These are phyloP conservation scores for Plasmopara muralis DNA, from an alignment of 352 stramenopile genomes.

Conservation along the genomic window DNA sequence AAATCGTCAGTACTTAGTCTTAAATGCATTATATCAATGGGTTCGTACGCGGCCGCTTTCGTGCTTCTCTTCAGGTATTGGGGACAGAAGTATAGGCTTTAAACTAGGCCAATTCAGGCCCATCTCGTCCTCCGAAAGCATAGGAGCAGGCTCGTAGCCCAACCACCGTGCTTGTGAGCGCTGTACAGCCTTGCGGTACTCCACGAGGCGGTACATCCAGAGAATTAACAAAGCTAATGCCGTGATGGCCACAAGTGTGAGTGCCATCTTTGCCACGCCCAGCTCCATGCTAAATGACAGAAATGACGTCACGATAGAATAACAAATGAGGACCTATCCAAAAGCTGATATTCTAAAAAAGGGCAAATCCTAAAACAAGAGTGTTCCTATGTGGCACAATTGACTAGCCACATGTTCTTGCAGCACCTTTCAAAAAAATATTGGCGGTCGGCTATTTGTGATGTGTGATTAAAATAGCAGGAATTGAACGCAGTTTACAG, in stretches of 20 bases:
- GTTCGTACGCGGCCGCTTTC: slow-evolving; percentile 41
- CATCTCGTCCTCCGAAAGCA: slow-evolving; percentile 26
- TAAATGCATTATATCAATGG: not conserved
- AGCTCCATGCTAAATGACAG: slow-evolving; percentile 27
- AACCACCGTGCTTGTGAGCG: slow-evolving; percentile 65
- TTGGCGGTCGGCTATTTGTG: too few species aligned
- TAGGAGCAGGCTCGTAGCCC: slow-evolving; percentile 33
- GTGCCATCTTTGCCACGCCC: slow-evolving; percentile 31
- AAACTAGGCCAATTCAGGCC: slow-evolving; percentile 45
- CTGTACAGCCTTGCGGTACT: slow-evolving; percentile 51
- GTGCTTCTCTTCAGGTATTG: slow-evolving; percentile 54
- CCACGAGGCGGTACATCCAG: slow-evolving; percentile 53
- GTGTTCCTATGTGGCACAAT: too few species aligned
- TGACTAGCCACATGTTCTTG: too few species aligned
- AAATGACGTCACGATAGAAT: too few species aligned
- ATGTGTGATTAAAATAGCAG: too few species aligned
- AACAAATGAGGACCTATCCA: too few species aligned
- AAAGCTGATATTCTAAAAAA: too few species aligned
- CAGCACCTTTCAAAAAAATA: too few species aligned
- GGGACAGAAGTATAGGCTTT: slow-evolving; percentile 54
- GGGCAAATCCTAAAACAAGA: too few species aligned
- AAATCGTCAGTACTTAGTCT: slow-evolving; percentile 2
- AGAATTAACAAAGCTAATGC: slow-evolving; percentile 35
- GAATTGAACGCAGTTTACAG: too few species aligned
- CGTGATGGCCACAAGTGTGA: slow-evolving; percentile 33